Conservation (phyloP, 2,329 filamentous ascomycete genomes). For the Chaetomiaceae sp. region DNA sequence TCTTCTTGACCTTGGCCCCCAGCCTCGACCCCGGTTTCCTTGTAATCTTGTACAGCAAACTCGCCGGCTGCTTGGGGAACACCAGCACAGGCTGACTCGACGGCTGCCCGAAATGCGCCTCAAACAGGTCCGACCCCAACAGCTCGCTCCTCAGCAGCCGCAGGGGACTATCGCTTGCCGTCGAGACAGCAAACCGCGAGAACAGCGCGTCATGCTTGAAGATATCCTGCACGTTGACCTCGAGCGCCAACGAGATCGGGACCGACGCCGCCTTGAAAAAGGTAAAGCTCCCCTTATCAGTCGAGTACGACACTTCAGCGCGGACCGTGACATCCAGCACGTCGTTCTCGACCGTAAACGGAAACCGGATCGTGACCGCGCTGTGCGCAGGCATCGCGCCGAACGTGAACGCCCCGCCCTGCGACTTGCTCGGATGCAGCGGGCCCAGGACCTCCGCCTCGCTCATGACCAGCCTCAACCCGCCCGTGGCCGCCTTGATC, state of each 20-base stretch:
- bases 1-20: slow-evolving; percentile 37
- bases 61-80: slow-evolving; percentile 77
- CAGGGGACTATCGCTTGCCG: slow-evolving; percentile 69
- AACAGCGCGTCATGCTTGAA: slow-evolving; percentile 82
- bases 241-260: slow-evolving; percentile 72
- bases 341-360: slow-evolving; percentile 80
- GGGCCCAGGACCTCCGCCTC: slow-evolving; percentile 50
- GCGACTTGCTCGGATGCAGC: slow-evolving; percentile 45
- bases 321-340: slow-evolving; percentile 66
- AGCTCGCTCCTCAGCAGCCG: slow-evolving; percentile 69
- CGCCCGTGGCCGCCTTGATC: slow-evolving; percentile 61
- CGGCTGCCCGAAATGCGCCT: slow-evolving; percentile 55
- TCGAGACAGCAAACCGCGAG: slow-evolving; percentile 87
- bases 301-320: slow-evolving; percentile 72
- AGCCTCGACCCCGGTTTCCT: slow-evolving; percentile 42
- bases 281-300: slow-evolving; percentile 59
- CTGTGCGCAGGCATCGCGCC: slow-evolving; percentile 42
- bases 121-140: slow-evolving; percentile 64
- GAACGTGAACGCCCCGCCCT: slow-evolving; percentile 51
- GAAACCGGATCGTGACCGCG: slow-evolving; percentile 59
- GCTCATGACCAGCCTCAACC: slow-evolving; percentile 57
- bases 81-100: slow-evolving; percentile 56
- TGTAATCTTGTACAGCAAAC: slow-evolving; percentile 72
- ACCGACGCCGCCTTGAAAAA: slow-evolving; percentile 61
- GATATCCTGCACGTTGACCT: slow-evolving; percentile 94